A percentile compares a stretch with the other conserved stretches of the same genome.
Evolutionary conservation across 495 filamentous ascomycete species (phyloP).

Genomic region (Hypoxylon cercidicola): DNA sequence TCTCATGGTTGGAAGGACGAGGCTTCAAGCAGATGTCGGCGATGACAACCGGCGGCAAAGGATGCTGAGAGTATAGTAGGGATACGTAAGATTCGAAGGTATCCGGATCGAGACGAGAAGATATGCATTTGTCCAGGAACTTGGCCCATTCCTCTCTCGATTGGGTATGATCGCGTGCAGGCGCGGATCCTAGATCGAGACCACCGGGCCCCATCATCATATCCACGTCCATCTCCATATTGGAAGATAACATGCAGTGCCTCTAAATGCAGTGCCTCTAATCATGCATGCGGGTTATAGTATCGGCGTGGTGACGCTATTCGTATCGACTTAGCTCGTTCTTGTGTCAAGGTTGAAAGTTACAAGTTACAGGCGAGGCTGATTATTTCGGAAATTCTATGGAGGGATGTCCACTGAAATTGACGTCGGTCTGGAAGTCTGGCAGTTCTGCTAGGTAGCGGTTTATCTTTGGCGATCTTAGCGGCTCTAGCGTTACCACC

Average conservation of each 20-base stretch:
- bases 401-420: not conserved
- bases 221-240: slow-evolving; percentile 42
- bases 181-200: not conserved
- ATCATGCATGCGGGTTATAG: not conserved
- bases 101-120: slow-evolving; percentile 56
- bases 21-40: slow-evolving; percentile 70
- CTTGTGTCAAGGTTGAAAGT: not conserved
- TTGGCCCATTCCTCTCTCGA: slow-evolving; percentile 53
- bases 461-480: slow-evolving; percentile 27
- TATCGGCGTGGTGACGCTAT: not conserved
- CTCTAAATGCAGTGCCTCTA: not conserved
- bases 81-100: slow-evolving; percentile 56
- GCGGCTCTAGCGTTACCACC: slow-evolving; percentile 30
- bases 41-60: slow-evolving; percentile 58
- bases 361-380: not conserved
- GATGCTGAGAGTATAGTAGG: slow-evolving; percentile 55
- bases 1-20: slow-evolving; percentile 55
- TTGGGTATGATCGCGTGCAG: slow-evolving; percentile 8
- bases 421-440: slow-evolving; percentile 21
- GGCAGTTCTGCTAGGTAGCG: not conserved
- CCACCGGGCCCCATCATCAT: slow-evolving; percentile 5
- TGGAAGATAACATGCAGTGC: not conserved
- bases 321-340: not conserved
- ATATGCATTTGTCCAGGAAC: slow-evolving; percentile 59
- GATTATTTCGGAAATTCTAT: too few species aligned